A percentile compares a stretch with the other conserved stretches of the same genome.
Evolutionary conservation across 225 moss, liverwort and hornwort species (phyloP).

Genomic region (Physcomitrium patens): DNA sequence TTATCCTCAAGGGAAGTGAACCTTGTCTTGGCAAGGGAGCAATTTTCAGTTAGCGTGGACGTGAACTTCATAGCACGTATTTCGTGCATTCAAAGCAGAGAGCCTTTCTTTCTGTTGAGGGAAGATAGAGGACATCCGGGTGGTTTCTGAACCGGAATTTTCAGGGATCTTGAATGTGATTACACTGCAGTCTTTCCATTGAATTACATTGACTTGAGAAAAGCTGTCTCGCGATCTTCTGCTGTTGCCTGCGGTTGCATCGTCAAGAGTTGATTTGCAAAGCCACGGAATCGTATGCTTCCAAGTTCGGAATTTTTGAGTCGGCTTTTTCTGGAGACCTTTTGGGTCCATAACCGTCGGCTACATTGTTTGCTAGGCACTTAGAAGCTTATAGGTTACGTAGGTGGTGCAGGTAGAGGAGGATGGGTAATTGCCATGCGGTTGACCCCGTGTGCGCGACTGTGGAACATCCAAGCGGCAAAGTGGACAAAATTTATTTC

Average conservation of each 20-base stretch:
- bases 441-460: constrained; percentile 60
- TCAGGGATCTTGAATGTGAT: background rate
- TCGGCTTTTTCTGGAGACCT: background rate
- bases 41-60: no score
- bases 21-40: no score
- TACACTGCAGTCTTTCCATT: background rate
- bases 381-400: background rate
- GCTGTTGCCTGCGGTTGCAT: background rate
- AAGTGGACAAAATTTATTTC: constrained; percentile 65
- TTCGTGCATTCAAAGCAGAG: background rate
- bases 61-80: no score
- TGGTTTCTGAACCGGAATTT: background rate
- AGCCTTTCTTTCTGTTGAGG: no score
- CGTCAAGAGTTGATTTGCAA: background rate
- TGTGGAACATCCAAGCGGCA: constrained; percentile 63
- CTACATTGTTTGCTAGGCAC: no score
- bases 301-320: background rate
- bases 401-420: background rate
- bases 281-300: background rate
- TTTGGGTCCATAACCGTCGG: no score
- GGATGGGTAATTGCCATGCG: constrained; percentile 81
- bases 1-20: no score
- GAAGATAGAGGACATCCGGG: no score
- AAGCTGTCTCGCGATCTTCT: no score
- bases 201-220: no score